Conservation (phyloP, 495 filamentous ascomycete genomes). For the Tricharina praecox region DNA sequence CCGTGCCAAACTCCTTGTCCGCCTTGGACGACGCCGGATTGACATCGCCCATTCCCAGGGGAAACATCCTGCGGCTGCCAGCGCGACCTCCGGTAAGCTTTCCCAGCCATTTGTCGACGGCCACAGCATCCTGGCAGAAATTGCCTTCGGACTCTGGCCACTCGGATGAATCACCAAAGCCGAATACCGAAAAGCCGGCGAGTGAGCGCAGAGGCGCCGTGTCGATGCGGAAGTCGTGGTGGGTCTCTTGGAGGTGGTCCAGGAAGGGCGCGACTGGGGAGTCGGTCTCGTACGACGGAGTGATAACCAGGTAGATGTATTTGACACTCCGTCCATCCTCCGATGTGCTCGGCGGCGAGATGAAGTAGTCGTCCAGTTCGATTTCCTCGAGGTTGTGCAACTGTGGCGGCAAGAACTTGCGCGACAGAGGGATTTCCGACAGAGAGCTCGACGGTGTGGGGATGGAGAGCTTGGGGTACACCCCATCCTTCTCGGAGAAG, state of each 20-base stretch:
- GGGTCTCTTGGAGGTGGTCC: conserved; percentile 70
- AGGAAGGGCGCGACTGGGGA: conserved; percentile 68
- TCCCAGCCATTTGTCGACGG: conserved; percentile 89
- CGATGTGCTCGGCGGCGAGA: conserved; percentile 39
- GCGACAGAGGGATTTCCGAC: conserved; percentile 9
- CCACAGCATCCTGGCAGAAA: conserved; percentile 76
- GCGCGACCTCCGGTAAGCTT: conserved; percentile 64
- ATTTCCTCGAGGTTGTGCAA: conserved; percentile 67
- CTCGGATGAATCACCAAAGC: conserved; percentile 73
- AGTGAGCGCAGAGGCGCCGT: conserved; percentile 61
- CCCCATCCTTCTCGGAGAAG: conserved; percentile 13
- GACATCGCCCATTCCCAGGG: conserved; percentile 72
- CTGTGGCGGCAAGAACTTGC: conserved; percentile 39
- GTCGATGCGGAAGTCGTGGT: conserved; percentile 90
- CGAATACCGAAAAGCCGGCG: conserved; percentile 82
- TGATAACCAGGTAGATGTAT: conserved; percentile 64
- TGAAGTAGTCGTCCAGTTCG: conserved; percentile 84
- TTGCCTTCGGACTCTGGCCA: conserved; percentile 84
- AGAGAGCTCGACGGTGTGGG: conserved; percentile 27
- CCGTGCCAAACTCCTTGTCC: conserved; percentile 29
- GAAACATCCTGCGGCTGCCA: conserved; percentile 46
- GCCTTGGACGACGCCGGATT: conserved; percentile 36
- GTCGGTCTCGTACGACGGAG: conserved; percentile 87
- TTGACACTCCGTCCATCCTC: conserved; percentile 31
- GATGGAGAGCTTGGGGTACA: conserved; percentile 22